These are phyloP conservation scores for Rhodomyrtus psidioides DNA, from an alignment of 441 rosid species.

Conservation along the genomic window DNA sequence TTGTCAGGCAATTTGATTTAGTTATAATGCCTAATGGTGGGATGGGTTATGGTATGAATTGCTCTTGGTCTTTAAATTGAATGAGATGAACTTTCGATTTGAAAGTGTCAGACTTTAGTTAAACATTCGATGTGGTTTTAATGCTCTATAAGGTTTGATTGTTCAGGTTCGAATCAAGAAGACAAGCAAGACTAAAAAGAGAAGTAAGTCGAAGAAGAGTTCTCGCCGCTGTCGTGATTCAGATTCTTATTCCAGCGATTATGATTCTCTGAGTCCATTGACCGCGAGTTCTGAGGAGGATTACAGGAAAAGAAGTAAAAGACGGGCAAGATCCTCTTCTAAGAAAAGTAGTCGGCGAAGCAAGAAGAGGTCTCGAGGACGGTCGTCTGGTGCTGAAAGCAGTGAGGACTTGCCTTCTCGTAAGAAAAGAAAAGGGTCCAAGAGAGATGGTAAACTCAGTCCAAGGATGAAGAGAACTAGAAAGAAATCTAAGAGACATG, in stretches of 20 bases:
- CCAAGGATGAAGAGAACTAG: constrained; percentile 21
- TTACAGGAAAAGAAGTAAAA: constrained; percentile 26
- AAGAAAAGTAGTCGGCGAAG: constrained; percentile 26
- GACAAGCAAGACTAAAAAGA: constrained; percentile 10
- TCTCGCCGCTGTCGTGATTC: constrained; percentile 26
- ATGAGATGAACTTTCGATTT: background rate
- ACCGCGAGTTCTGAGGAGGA: constrained; percentile 46
- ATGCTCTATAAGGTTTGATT: background rate
- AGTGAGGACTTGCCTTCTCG: constrained; percentile 21
- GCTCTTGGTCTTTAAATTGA: background rate
- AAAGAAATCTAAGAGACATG: constrained; percentile 34
- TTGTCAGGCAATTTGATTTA: background rate
- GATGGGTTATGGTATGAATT: background rate
- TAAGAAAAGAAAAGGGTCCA: constrained; percentile 33
- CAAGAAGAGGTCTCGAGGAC: constrained; percentile 39
- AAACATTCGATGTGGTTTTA: background rate
- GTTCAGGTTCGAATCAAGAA: background rate
- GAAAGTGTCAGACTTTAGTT: background rate
- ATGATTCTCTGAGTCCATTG: constrained; percentile 28
- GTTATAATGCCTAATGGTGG: background rate
- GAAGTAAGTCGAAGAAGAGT: constrained; percentile 37
- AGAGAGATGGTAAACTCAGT: constrained; percentile 19
- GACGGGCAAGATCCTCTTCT: constrained; percentile 32
- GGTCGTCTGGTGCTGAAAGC: constrained; percentile 25
- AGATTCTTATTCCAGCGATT: constrained; percentile 30